Evolutionary conservation across 352 stramenopile genomes (phyloP), one percentile per base, ranked within the genome.

Genomic region (Peronosclerospora sorghi): DNA sequence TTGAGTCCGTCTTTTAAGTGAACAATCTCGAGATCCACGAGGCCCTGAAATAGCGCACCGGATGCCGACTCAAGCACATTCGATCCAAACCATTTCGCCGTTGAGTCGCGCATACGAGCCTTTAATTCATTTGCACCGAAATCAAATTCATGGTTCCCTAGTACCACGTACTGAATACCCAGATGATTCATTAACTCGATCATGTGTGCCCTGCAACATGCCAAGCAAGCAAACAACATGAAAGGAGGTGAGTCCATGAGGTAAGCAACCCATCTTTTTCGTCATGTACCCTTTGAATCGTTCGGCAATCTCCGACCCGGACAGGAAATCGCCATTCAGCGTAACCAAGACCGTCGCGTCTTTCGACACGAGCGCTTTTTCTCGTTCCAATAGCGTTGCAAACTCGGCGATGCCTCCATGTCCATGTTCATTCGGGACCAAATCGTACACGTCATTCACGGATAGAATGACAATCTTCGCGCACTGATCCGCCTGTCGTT

Each of bases 61-160:
- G 67, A 65, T 5, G 40, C 43, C n/a, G 58, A 45, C 13, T 83
- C 54, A 6, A 52, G 58, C 13, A 88, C 70, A 47, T 88, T 88
- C 20, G 71, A 83, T 9, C 76, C 76, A 41, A 86, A 82, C 68
- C 73, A 86, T 51, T 80, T 81, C 41, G 76, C 79, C 19, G 57
- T 68, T 5, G 76, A 82, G 28, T 69, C 62, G 1, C 35, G 47
- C 52, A 88, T 82, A 15, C 69, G 68, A 19, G 69, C 21, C 15
- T 68, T 62, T 5, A 88, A 50, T 27, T 76, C 56, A 4, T 70
- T 34, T 1, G 57, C 56, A 0, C 76, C 76, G 45, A 85, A 88
- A 38, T 88, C 76, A 36, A 86, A 88, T 50, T 88, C 76, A 58
- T 88, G 76, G 54, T 88, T 88, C 24, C 76, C 76, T 45, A 85